Evolutionary conservation across 345 rosid genomes (phyloP).

Genomic region (Arabis hirsuta): DNA sequence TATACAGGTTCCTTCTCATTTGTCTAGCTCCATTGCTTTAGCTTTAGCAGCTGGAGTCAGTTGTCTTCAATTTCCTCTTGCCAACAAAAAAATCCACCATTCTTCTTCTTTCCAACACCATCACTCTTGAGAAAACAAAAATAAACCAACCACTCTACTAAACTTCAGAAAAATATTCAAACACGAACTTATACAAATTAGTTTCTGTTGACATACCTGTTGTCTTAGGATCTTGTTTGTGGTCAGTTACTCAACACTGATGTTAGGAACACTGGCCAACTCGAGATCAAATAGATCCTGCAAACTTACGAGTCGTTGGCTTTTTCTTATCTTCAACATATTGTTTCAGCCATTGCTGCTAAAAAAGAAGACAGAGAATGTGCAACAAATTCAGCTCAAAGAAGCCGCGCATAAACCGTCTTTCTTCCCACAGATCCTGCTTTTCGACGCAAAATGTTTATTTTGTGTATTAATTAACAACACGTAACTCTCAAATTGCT

Average conservation of each 20-base stretch:
- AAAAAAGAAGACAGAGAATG: slow-evolving; percentile 46
- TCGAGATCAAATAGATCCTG: slow-evolving; percentile 63
- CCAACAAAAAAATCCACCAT: too few species aligned
- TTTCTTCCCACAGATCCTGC: not conserved
- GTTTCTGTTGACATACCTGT: slow-evolving; percentile 1
- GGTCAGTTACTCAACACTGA: slow-evolving; percentile 62
- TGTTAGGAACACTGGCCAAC: slow-evolving; percentile 62
- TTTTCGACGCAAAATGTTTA: not conserved
- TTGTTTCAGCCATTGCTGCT: slow-evolving; percentile 74
- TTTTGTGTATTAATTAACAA: not conserved
- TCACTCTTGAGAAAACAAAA: too few species aligned
- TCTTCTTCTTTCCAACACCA: too few species aligned
- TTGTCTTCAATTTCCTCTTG: slow-evolving; percentile 44
- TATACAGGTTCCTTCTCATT: slow-evolving; percentile 48
- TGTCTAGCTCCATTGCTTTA: slow-evolving; percentile 93
- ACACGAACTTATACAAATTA: too few species aligned
- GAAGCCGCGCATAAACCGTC: slow-evolving; percentile 29
- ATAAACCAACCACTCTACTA: too few species aligned
- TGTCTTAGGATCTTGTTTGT: slow-evolving; percentile 62
- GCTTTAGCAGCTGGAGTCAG: slow-evolving; percentile 71
- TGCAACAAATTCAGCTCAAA: not conserved
- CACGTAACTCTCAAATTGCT: not conserved
- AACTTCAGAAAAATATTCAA: too few species aligned
- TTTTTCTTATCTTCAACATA: slow-evolving; percentile 67
- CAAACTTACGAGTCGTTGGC: slow-evolving; percentile 54